Evolutionary conservation across 352 stramenopile genomes (phyloP).

Genomic region (Phytopythium chamaehyphon): DNA sequence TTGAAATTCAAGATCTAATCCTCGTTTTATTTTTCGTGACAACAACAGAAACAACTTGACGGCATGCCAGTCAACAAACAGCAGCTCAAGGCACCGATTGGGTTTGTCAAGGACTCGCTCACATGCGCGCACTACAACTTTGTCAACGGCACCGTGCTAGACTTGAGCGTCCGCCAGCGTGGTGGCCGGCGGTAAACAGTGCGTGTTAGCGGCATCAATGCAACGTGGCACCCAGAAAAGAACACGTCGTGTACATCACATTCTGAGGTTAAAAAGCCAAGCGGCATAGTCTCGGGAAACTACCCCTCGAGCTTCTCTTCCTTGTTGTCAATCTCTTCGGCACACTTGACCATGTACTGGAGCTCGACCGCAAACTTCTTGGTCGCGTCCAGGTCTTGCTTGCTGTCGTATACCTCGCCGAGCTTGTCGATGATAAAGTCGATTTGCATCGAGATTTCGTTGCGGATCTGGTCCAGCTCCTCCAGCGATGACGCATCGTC

Average conservation of each 20-base stretch:
- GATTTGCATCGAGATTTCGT: conserved; percentile 61
- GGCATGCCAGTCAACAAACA: conserved; percentile 95
- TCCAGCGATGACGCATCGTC: conserved; percentile 47
- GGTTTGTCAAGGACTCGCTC: conserved; percentile 91
- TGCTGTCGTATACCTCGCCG: conserved; percentile 66
- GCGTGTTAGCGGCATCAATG: background rate
- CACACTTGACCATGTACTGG: conserved; percentile 87
- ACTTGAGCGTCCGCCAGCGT: conserved; percentile 79
- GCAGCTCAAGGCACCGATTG: conserved; percentile 89
- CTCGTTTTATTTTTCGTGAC: background rate
- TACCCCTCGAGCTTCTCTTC: conserved; percentile 66
- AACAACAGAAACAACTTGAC: conserved; percentile 57
- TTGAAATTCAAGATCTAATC: background rate
- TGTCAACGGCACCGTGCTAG: conserved; percentile 58
- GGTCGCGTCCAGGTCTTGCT: conserved; percentile 72
- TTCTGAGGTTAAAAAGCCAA: background rate
- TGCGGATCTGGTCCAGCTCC: conserved; percentile 51
- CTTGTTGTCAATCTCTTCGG: conserved; percentile 68
- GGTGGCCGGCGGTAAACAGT: conserved; percentile 54
- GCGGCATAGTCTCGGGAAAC: background rate
- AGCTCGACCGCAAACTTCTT: conserved; percentile 70
- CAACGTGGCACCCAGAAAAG: no score
- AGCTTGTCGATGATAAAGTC: conserved; percentile 70
- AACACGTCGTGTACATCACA: no score
- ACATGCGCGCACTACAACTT: conserved; percentile 87